Evolutionary conservation across 306 rosid genomes (phyloP), one percentile per base, ranked within the genome.

Genomic region (Parietaria judaica): DNA sequence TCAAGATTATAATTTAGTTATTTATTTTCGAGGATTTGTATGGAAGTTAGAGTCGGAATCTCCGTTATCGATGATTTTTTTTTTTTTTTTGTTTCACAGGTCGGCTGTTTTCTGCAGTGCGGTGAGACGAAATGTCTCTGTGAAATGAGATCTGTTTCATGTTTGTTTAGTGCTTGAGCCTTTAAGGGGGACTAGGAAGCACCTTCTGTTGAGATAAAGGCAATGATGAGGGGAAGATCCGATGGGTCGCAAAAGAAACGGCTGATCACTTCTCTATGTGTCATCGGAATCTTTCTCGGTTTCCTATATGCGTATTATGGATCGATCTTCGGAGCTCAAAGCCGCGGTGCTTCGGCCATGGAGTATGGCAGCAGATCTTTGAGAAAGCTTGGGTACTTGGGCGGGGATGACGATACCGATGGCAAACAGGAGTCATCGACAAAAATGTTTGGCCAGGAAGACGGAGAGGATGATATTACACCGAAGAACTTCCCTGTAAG

Each of bases 401-500:
- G 85, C 66, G 76, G 76, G 46, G 92, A 81, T 58, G 96, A 84
- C 57, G 95, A 81, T 41, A 69, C 70, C 3, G 80, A 79, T 72
- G 78, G 79, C 58, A 86, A 92, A 74, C 87, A 69, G 69, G 96
- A 83, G 37, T 79, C 90, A 79, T 82, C 81, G 31, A 76, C 81
- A 13, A 77, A 69, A 65, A 58, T 63, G 61, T 70, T 65, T 63
- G 83, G 66, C 58, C 80, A 50, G 78, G 85, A 81, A 66, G 88
- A 87, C 37, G 82, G 50, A 23, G 90, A 72, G 16, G 79, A 78
- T 48, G 73, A 69, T 57, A n/a, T 79, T 7, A 54, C 66, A 37
- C 83, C 87, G 2, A 92, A 84, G 77, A 92, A 88, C 81, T 84
- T 80, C 70, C 96, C 90, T 45, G 99, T 92, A 81, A 77, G 95